phyloP scores from a whole-genome alignment of 1,139 yeast species.

The Kluyveromyces marxianus region DNA sequence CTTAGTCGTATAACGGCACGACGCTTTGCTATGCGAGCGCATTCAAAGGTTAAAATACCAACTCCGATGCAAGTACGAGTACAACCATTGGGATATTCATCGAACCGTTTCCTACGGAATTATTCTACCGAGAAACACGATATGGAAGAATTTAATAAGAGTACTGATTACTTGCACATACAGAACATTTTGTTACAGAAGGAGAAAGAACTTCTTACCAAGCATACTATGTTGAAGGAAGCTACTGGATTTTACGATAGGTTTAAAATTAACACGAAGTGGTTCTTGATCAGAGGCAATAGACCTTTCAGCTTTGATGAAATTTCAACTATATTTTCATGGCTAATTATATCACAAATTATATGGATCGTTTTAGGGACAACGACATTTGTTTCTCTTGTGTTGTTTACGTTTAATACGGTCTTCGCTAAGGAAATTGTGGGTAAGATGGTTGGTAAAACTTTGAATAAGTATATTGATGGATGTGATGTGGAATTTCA shows the following conservation, averaged over 20 bases:
- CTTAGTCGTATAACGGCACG: not conserved
- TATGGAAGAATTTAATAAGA: slow-evolving; percentile 12
- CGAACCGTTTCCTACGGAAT: not conserved
- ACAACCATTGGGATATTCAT: not conserved
- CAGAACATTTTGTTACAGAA: slow-evolving; percentile 23
- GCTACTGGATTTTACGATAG: slow-evolving; percentile 40
- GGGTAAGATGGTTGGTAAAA: slow-evolving; percentile 30
- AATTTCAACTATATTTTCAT: slow-evolving; percentile 46
- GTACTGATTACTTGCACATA: slow-evolving; percentile 19
- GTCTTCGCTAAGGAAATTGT: slow-evolving; percentile 35
- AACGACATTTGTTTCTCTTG: slow-evolving; percentile 52
- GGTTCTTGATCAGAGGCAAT: slow-evolving; percentile 48
- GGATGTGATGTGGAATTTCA: slow-evolving; percentile 34
- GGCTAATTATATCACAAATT: slow-evolving; percentile 28
- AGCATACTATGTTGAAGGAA: slow-evolving; percentile 37
- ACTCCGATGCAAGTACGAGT: slow-evolving; percentile 1
- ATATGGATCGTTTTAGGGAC: slow-evolving; percentile 59
- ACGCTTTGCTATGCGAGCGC: not conserved
- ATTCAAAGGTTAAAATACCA: not conserved
- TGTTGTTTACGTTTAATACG: slow-evolving; percentile 41
- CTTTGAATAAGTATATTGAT: slow-evolving; percentile 29
- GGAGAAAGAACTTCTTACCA: slow-evolving; percentile 23
- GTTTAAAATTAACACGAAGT: slow-evolving; percentile 44
- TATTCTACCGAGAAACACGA: slow-evolving; percentile 1
- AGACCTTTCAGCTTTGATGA: slow-evolving; percentile 46